These are phyloP conservation scores for Aspergillus thermomutatus DNA, from an alignment of 2,329 filamentous ascomycete species.

Conservation along the genomic window DNA sequence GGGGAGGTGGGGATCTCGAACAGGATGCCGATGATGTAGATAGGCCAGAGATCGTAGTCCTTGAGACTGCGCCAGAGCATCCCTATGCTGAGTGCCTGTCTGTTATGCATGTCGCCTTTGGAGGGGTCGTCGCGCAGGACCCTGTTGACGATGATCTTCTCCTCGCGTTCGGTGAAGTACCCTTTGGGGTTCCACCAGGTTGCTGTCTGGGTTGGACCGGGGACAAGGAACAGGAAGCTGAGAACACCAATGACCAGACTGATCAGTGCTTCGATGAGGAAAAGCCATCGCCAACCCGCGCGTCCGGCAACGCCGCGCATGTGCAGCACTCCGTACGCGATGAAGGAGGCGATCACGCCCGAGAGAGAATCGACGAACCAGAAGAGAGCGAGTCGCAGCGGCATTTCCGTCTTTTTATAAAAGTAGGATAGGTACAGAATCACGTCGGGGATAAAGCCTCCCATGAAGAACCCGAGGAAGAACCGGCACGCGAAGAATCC, in stretches of 20 bases:
- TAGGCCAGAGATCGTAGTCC: slow-evolving; percentile 39
- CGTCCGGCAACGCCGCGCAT: slow-evolving; percentile 41
- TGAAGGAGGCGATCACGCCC: slow-evolving; percentile 31
- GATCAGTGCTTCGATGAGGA: slow-evolving; percentile 44
- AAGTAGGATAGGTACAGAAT: slow-evolving; percentile 39
- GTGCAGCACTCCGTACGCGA: slow-evolving; percentile 36
- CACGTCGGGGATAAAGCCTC: slow-evolving; percentile 50
- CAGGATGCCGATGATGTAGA: slow-evolving; percentile 35
- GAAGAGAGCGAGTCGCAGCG: slow-evolving; percentile 36
- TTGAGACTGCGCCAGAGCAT: slow-evolving; percentile 32
- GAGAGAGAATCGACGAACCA: slow-evolving; percentile 35
- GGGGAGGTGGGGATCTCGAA: slow-evolving; percentile 42
- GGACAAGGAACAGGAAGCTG: slow-evolving; percentile 43
- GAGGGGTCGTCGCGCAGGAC: slow-evolving; percentile 46
- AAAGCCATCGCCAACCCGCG: slow-evolving; percentile 44
- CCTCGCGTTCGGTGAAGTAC: slow-evolving; percentile 61
- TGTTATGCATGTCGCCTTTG: slow-evolving; percentile 35
- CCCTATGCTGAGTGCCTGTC: slow-evolving; percentile 29
- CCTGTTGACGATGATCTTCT: slow-evolving; percentile 61
- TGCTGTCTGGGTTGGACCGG: slow-evolving; percentile 43
- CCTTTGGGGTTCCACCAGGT: slow-evolving; percentile 57
- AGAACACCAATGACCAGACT: slow-evolving; percentile 43
- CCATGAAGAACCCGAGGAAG: slow-evolving; percentile 48
- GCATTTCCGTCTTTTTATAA: slow-evolving; percentile 33
- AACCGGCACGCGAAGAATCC: slow-evolving; percentile 44